phyloP scores from a whole-genome alignment of 1,284 basidiomycete genomes.

The Pholiota adiposa region DNA sequence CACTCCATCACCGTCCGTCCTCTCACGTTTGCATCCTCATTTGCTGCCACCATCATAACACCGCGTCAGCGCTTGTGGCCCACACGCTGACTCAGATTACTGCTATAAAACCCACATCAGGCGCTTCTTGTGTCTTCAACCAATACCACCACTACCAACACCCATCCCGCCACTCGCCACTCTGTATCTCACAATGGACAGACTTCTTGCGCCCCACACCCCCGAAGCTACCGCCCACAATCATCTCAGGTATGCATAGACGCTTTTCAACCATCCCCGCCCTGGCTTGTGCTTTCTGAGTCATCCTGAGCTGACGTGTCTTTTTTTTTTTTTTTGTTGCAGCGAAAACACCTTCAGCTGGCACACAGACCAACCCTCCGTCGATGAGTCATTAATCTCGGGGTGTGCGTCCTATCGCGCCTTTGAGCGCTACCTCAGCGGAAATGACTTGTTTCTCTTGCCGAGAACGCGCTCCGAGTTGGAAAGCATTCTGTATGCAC shows the following conservation, averaged over 20 bases:
- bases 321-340: slow-evolving; percentile 22
- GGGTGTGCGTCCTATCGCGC: slow-evolving; percentile 69
- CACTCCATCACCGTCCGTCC: neutral
- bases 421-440: slow-evolving; percentile 61
- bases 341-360: slow-evolving; percentile 71
- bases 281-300: neutral
- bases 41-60: slow-evolving; percentile 15
- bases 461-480: slow-evolving; percentile 68
- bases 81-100: slow-evolving; percentile 6
- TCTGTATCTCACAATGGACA: slow-evolving; percentile 52
- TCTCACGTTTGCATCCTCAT: slow-evolving; percentile 32
- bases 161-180: slow-evolving; percentile 15
- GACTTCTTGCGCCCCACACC: slow-evolving; percentile 71
- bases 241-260: slow-evolving; percentile 61
- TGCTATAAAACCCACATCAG: slow-evolving; percentile 4
- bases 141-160: slow-evolving; percentile 19
- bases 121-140: slow-evolving; percentile 10
- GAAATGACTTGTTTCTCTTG: slow-evolving; percentile 69
- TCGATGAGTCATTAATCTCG: slow-evolving; percentile 74
- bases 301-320: slow-evolving; percentile 22
- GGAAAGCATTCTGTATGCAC: slow-evolving; percentile 69
- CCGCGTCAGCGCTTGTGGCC: slow-evolving; percentile 20
- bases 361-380: slow-evolving; percentile 68
- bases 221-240: slow-evolving; percentile 74
- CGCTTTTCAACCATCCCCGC: slow-evolving; percentile 11